These are phyloP conservation scores for Sanghuangporus sanghuang DNA, from an alignment of 1,284 basidiomycete genomes.

Conservation along the genomic window DNA sequence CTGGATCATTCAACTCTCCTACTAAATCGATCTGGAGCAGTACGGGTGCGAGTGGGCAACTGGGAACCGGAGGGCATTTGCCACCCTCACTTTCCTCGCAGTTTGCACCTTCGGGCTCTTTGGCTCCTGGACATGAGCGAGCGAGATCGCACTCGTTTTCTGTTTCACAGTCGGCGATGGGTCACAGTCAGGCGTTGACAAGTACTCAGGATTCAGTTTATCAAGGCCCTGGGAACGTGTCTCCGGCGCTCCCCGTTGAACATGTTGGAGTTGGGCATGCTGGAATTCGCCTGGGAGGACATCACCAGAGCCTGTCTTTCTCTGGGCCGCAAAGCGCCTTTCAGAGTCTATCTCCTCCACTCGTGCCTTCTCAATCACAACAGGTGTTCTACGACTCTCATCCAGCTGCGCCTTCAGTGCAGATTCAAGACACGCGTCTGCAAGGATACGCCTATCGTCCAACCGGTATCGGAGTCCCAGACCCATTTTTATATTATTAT, in stretches of 20 bases:
- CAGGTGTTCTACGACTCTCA: conserved; percentile 8
- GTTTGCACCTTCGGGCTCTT: not conserved
- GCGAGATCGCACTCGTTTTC: conserved; percentile 7
- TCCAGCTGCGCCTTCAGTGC: not conserved
- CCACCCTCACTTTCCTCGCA: not conserved
- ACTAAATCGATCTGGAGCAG: conserved; percentile 29
- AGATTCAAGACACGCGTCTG: not conserved
- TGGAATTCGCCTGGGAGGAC: not conserved
- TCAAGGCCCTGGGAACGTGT: not conserved
- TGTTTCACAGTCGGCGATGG: not conserved
- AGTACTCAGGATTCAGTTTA: not conserved
- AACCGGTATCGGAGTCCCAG: not conserved
- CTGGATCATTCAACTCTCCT: conserved; percentile 21
- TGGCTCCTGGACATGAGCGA: conserved; percentile 11
- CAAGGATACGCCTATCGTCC: not conserved
- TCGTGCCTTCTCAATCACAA: not conserved
- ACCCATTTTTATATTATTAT: not conserved
- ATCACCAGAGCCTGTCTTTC: not conserved
- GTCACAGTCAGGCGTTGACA: not conserved
- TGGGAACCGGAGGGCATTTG: not conserved
- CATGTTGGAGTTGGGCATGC: not conserved
- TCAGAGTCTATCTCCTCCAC: not conserved
- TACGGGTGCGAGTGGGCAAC: not conserved
- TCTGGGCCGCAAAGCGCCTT: not conserved
- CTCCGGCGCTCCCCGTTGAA: not conserved